These are phyloP conservation scores for Byssochlamys sp. DNA, from an alignment of 2,329 filamentous ascomycete species.

Conservation along the genomic window DNA sequence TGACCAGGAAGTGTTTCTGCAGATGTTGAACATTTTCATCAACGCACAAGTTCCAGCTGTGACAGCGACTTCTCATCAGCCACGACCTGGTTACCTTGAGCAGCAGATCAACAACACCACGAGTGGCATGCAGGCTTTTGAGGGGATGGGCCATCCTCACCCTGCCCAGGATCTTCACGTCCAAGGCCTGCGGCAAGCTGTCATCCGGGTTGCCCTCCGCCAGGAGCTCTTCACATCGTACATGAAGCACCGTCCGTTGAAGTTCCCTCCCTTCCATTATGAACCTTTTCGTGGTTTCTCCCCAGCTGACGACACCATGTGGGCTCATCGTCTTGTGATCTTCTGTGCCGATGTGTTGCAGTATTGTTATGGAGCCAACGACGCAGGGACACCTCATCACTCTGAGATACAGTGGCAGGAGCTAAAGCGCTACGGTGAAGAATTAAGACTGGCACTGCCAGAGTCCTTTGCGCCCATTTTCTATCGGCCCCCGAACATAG, in stretches of 20 bases:
- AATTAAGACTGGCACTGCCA: slow-evolving; percentile 42
- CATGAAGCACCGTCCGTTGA: slow-evolving; percentile 30
- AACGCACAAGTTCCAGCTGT: slow-evolving; percentile 10
- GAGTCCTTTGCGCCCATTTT: slow-evolving; percentile 49
- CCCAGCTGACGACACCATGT: slow-evolving; percentile 23
- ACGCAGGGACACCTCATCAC: not conserved
- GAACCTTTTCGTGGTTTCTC: slow-evolving; percentile 26
- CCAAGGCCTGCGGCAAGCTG: slow-evolving; percentile 32
- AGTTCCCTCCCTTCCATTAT: slow-evolving; percentile 30
- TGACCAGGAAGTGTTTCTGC: slow-evolving; percentile 14
- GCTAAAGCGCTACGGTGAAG: slow-evolving; percentile 37
- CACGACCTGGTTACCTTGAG: not conserved
- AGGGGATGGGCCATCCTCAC: not conserved
- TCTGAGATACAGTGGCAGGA: slow-evolving; percentile 6
- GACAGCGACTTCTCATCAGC: slow-evolving; percentile 1
- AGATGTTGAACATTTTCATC: slow-evolving; percentile 14
- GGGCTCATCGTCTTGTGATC: slow-evolving; percentile 10
- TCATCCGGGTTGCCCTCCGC: slow-evolving; percentile 41
- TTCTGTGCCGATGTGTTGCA: slow-evolving; percentile 1
- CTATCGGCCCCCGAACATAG: slow-evolving; percentile 29
- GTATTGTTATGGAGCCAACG: slow-evolving; percentile 1
- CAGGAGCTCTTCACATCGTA: slow-evolving; percentile 43
- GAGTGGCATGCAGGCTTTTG: not conserved
- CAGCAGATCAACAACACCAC: not conserved
- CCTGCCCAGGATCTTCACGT: not conserved